Evolutionary conservation across 2,329 filamentous ascomycete genomes (phyloP), one percentile per base, ranked within the genome.

Genomic region (Talaromyces amestolkiae): DNA sequence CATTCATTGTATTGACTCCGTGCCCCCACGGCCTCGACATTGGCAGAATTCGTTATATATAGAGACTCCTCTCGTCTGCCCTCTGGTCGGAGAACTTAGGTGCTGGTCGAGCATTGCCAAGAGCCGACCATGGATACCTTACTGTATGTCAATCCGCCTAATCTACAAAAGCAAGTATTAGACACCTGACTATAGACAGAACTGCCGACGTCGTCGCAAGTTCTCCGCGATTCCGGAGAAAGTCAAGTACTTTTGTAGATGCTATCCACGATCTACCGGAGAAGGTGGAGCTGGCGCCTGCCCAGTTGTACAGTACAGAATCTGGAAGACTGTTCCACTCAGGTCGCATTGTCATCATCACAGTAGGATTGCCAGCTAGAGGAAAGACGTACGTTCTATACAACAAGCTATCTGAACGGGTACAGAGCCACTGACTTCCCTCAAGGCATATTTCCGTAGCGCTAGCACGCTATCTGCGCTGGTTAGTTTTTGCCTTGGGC

Each of bases 291-390:
- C 87, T 96, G 86, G 95, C 95, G 5, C 95, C 95, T 35, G 95
- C 95, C 70, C 95, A 99, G 81, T 85, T 99, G 54, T 99, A 99
- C 82, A 97, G 93, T 78, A 99, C 95, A 62, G 96, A 98, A 85
- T 98, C 94, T 58, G 95, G 95, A 58, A 88, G 95, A 49, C 87
- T 99, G 35, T 99, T 99, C 77, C 95, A 99, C 79, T 97, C 95
- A 24, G 95, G 95, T 58, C 89, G 94, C 65, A 99, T 99, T 76
- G 94, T 94, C 58, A 98, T 99, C 72, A 94, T 95, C 69, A 97
- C 97, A 76, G 95, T 98, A 70, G 95, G 95, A 27, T 86, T 97
- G 35, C 95, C 95, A 49, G 95, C 95, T 45, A 89, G 95, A 73
- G 95, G 95, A 67, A 99, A 99, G 81, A 99, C 95, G 85, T 92